These are phyloP conservation scores for Eucalyptus rudis DNA, from an alignment of 345 rosid species.

Conservation along the genomic window DNA sequence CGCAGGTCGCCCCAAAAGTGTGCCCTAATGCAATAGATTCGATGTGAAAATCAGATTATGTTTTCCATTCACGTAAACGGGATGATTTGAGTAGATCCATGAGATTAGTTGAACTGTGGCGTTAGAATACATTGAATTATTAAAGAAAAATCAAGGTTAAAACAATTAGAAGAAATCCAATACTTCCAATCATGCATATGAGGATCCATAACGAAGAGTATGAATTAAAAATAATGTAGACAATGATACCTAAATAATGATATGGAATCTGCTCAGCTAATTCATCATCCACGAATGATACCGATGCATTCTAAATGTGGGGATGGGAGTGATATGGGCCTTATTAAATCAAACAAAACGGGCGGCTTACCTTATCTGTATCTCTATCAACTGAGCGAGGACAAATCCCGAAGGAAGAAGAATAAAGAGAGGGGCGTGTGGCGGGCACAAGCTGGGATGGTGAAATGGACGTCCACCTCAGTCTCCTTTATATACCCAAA, in stretches of 20 bases:
- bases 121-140: background rate
- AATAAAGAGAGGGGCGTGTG: background rate
- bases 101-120: background rate
- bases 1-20: background rate
- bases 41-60: background rate
- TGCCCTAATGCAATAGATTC: background rate
- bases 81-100: background rate
- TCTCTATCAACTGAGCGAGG: background rate
- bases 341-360: background rate
- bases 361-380: background rate
- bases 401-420: background rate
- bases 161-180: background rate
- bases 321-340: background rate
- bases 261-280: background rate
- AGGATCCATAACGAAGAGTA: background rate
- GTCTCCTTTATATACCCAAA: background rate
- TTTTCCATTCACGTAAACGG: background rate
- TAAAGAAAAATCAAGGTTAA: background rate
- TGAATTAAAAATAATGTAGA: background rate
- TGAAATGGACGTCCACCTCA: background rate
- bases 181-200: background rate
- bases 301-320: background rate
- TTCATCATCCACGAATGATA: background rate
- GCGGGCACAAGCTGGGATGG: background rate
- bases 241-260: background rate